phyloP scores from a whole-genome alignment of 768 basidiomycete species.

The Lactifluus piperatus region DNA sequence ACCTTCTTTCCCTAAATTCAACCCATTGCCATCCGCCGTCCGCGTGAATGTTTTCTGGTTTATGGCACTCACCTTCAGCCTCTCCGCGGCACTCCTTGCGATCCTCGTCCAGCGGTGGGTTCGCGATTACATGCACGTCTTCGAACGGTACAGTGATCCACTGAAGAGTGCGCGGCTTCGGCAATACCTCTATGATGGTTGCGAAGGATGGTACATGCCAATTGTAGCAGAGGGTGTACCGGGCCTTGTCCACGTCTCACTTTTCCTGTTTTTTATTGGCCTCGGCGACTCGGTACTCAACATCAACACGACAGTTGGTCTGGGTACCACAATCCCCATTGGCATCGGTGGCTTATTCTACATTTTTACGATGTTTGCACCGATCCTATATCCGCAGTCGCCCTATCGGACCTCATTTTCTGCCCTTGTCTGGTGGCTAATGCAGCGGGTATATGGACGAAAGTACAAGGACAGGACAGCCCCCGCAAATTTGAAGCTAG shows the following conservation, averaged over 20 bases:
- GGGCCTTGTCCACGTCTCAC: too few species aligned
- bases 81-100: too few species aligned
- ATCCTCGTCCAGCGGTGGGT: too few species aligned
- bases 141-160: constrained; percentile 25
- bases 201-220: constrained; percentile 34
- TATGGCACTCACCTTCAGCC: too few species aligned
- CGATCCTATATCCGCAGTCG: not conserved
- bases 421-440: too few species aligned
- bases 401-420: constrained; percentile 7
- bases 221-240: too few species aligned
- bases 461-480: too few species aligned
- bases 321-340: too few species aligned
- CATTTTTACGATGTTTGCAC: constrained; percentile 5
- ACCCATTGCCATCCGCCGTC: too few species aligned
- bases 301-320: constrained; percentile 11
- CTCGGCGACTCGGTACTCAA: constrained; percentile 37
- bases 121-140: constrained; percentile 27
- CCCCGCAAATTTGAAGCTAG: too few species aligned
- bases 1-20: constrained; percentile 2
- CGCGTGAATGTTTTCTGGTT: too few species aligned
- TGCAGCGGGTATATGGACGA: too few species aligned
- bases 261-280: constrained; percentile 42
- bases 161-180: constrained; percentile 33
- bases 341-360: constrained; percentile 8
- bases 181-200: constrained; percentile 30